Evolutionary conservation across 208 protist species (phyloP).

Genomic region (Novymonas esmeraldas): DNA sequence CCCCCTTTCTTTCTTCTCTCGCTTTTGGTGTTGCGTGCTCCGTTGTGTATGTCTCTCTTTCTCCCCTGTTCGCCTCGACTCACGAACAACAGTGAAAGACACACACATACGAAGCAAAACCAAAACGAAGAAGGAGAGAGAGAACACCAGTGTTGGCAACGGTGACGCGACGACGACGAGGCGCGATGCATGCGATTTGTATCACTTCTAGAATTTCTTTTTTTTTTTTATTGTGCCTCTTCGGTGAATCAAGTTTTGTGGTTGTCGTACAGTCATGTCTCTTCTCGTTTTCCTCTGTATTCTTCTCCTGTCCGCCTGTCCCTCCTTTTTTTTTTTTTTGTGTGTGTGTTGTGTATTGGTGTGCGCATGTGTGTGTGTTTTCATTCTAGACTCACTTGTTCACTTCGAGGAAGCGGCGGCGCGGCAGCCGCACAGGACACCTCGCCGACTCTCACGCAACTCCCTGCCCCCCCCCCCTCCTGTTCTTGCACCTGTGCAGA

Average conservation of each 20-base stretch:
- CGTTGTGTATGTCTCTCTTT: not conserved
- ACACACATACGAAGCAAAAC: not conserved
- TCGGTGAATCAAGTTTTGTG: not conserved
- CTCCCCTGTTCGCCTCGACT: too few species aligned
- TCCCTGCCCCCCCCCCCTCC: not conserved
- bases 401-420: too few species aligned
- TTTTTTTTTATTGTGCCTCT: too few species aligned
- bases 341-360: not conserved
- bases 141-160: too few species aligned
- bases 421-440: too few species aligned
- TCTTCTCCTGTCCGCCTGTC: too few species aligned
- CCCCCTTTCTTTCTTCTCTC: not conserved
- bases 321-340: not conserved
- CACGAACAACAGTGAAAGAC: not conserved
- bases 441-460: not conserved
- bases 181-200: too few species aligned
- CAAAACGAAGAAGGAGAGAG: too few species aligned
- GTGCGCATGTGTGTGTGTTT: not conserved
- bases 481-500: not conserved
- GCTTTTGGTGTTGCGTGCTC: not conserved
- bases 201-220: too few species aligned
- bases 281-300: not conserved
- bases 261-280: not conserved
- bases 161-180: too few species aligned
- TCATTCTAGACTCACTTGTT: too few species aligned